A percentile compares a stretch with the other conserved stretches of the same genome.
These are phyloP conservation scores for Epithemia pelagica DNA, from an alignment of 108 stramenopile genomes.

Conservation along the genomic window DNA sequence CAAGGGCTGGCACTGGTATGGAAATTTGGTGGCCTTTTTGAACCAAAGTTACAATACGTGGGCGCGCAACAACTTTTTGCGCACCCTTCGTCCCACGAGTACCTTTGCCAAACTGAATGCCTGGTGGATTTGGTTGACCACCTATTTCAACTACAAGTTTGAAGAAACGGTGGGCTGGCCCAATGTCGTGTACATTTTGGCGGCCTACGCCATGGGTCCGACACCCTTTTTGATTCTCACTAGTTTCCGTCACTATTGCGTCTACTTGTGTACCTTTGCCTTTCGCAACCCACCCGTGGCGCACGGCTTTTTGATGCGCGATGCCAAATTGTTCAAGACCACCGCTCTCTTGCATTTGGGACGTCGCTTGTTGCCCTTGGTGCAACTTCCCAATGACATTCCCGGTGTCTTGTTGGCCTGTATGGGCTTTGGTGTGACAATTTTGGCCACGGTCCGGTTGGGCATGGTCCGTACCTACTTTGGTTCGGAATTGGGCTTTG, in stretches of 20 bases:
- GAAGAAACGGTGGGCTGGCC: slow-evolving; percentile 39
- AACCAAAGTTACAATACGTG: slow-evolving; percentile 46
- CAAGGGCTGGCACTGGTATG: slow-evolving; percentile 51
- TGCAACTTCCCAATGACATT: slow-evolving; percentile 27
- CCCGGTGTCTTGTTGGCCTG: slow-evolving; percentile 28
- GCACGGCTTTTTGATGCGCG: slow-evolving; percentile 45
- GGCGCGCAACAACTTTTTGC: slow-evolving; percentile 48
- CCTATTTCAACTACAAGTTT: slow-evolving; percentile 36
- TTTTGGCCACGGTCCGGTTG: slow-evolving; percentile 43
- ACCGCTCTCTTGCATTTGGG: slow-evolving; percentile 36
- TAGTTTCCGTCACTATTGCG: slow-evolving; percentile 41
- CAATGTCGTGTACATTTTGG: slow-evolving; percentile 34
- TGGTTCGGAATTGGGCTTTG: slow-evolving; percentile 48
- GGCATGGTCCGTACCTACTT: slow-evolving; percentile 58
- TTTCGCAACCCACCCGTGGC: slow-evolving; percentile 39
- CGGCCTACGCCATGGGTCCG: slow-evolving; percentile 25
- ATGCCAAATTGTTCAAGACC: slow-evolving; percentile 44
- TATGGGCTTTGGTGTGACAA: slow-evolving; percentile 37
- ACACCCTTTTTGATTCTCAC: slow-evolving; percentile 43
- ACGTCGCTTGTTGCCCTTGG: slow-evolving; percentile 29
- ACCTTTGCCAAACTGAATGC: slow-evolving; percentile 27
- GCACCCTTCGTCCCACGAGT: slow-evolving; percentile 27
- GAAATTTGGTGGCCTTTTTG: slow-evolving; percentile 27
- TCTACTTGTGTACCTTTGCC: slow-evolving; percentile 54
- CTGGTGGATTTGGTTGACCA: slow-evolving; percentile 58